Percentiles rank a stretch among this genome's conserved stretches.
These are phyloP conservation scores for Botryosphaeria dothidea DNA, from an alignment of 2,329 filamentous ascomycete species.

Conservation along the genomic window DNA sequence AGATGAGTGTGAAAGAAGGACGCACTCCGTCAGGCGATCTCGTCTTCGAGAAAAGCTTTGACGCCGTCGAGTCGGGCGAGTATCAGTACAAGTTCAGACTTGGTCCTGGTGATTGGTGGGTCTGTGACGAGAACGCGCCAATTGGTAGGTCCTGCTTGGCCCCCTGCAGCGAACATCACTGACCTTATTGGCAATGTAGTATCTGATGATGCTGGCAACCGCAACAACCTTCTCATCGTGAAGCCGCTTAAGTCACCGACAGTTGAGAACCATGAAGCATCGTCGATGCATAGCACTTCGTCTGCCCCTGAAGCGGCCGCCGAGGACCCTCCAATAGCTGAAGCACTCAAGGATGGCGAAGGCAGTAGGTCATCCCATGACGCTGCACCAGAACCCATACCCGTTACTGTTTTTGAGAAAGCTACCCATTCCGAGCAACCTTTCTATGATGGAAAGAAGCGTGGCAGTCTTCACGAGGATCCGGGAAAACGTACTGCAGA, in stretches of 20 bases:
- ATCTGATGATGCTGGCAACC: slow-evolving; percentile 54
- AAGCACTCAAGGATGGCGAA: background rate
- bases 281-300: background rate
- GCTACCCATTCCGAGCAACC: slow-evolving; percentile 25
- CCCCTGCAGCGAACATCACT: slow-evolving; percentile 20
- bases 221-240: slow-evolving; percentile 53
- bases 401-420: slow-evolving; percentile 29
- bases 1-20: slow-evolving; percentile 59
- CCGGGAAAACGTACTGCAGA: slow-evolving; percentile 27
- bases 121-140: slow-evolving; percentile 63
- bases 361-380: slow-evolving; percentile 19
- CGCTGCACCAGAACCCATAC: slow-evolving; percentile 22
- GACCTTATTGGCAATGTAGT: slow-evolving; percentile 38
- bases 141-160: slow-evolving; percentile 50
- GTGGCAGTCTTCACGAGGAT: slow-evolving; percentile 22
- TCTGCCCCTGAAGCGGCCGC: slow-evolving; percentile 9
- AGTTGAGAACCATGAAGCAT: background rate
- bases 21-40: slow-evolving; percentile 55
- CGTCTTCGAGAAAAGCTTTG: slow-evolving; percentile 59
- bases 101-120: slow-evolving; percentile 69
- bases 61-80: slow-evolving; percentile 56
- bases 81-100: slow-evolving; percentile 77
- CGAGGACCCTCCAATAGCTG: background rate
- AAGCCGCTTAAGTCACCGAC: slow-evolving; percentile 19
- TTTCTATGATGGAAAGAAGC: slow-evolving; percentile 24